Conservation (phyloP, 164 flowering plant genomes). For the Magnolia kwangsiensis region DNA sequence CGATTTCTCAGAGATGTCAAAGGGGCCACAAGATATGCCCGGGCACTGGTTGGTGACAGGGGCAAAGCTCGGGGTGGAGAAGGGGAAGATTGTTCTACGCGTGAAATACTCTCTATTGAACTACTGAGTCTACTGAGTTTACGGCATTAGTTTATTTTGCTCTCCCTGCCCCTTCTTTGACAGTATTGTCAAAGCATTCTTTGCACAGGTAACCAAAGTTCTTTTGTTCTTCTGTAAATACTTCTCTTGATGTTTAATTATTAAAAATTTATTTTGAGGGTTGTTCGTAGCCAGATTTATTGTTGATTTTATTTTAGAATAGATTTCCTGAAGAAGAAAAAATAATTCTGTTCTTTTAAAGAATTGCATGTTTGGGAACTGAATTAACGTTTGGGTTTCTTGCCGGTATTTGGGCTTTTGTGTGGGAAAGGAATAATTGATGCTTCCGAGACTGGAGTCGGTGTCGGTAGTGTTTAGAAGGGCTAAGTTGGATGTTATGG, state of each 20-base stretch:
- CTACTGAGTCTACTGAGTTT: constrained; percentile 41
- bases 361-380: background rate
- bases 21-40: constrained; percentile 93
- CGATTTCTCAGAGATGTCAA: constrained; percentile 77
- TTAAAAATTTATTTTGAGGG: constrained; percentile 4
- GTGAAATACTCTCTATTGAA: constrained; percentile 84
- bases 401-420: no score
- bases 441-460: no score
- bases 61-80: constrained; percentile 93
- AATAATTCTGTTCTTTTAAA: constrained; percentile 4
- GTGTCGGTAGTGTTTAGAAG: no score
- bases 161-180: constrained; percentile 9
- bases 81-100: constrained; percentile 83
- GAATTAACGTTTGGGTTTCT: no score
- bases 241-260: constrained; percentile 8
- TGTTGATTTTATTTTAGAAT: background rate
- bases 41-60: constrained; percentile 99
- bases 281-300: background rate
- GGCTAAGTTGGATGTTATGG: no score
- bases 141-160: background rate
- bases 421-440: no score
- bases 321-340: constrained; percentile 2
- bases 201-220: constrained; percentile 46
- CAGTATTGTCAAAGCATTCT: constrained; percentile 40
- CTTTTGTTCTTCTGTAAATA: constrained; percentile 46